A percentile compares a stretch with the other conserved stretches of the same genome.
Conservation (phyloP, 306 rosid species). For the Malus orientalis region DNA sequence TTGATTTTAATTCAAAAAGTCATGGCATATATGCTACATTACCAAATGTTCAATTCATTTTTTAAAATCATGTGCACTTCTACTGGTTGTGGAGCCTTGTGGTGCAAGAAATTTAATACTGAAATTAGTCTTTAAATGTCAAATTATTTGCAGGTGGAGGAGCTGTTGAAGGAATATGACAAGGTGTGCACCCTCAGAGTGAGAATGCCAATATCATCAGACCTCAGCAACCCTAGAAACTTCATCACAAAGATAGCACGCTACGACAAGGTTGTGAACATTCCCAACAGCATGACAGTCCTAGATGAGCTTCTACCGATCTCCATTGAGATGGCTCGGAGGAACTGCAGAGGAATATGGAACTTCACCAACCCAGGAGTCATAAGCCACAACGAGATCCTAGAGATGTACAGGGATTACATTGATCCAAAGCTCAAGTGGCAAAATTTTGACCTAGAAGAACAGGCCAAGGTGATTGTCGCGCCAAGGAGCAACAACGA, state of each 20-base stretch:
- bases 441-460: slow-evolving; percentile 51
- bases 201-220: slow-evolving; percentile 72
- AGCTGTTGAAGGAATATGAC: slow-evolving; percentile 42
- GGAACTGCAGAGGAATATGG: slow-evolving; percentile 59
- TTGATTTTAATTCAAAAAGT: background rate
- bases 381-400: slow-evolving; percentile 59
- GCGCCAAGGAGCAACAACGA: slow-evolving; percentile 69
- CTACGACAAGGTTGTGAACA: slow-evolving; percentile 59
- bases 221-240: slow-evolving; percentile 64
- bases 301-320: slow-evolving; percentile 67
- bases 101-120: no score
- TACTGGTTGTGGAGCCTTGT: no score
- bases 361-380: slow-evolving; percentile 80
- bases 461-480: slow-evolving; percentile 62
- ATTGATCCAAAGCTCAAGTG: slow-evolving; percentile 52
- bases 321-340: slow-evolving; percentile 64
- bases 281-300: slow-evolving; percentile 73
- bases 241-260: slow-evolving; percentile 62
- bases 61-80: background rate
- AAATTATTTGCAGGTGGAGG: slow-evolving; percentile 46
- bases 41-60: background rate
- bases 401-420: slow-evolving; percentile 50
- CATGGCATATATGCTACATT: background rate
- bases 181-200: slow-evolving; percentile 62
- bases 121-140: background rate